Evolutionary conservation across 805 yeast genomes (phyloP), one percentile per base, ranked within the genome.

Genomic region (Nakazawaea ishiwadae): DNA sequence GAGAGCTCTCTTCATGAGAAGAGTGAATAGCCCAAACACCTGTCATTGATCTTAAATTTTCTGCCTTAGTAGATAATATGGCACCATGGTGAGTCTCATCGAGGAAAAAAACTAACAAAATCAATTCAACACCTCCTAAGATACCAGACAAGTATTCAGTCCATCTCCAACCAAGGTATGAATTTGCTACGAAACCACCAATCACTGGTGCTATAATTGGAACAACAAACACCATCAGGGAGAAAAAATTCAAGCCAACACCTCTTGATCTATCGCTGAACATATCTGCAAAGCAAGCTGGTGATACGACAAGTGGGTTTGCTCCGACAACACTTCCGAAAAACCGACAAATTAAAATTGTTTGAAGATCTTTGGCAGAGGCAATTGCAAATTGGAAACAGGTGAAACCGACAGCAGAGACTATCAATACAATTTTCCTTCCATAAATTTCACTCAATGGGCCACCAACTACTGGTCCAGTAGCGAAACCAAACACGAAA

Each of bases 381-480:
- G 91, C 96, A 29, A 73, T 77, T 2, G 84, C 95, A 54, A 83
- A 84, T 33, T 71, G 69, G 60, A 86, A 85, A 35, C 73, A 52
- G 16, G 73, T 63, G 54, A 75, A 74, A 1, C 81, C 74, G 33
- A 85, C 64, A 4, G 72, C 59, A 3, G 88, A 75, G 3, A 77
- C 47, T 2, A 82, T 48, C 40, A 84, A 52, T 12, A 85, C 79
- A 16, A 71, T 60, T 57, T 75, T 74, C 59, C 95, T 75, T 41
- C 95, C 93, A 49, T 70, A 80, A 28, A 82, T 52, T 58, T 84
- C 95, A 15, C 91, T 81, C 29, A 84, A 58, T 5, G 96, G 96
- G 19, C 93, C 96, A 87, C 93, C 89, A 29, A 87, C 54, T 39
- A 89, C 68, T 3, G 98, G 97, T 14, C 97, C 96, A 0, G 87